A percentile compares a stretch with the other conserved stretches of the same genome.
Evolutionary conservation across 345 rosid species (phyloP).

Genomic region (Lagerstroemia speciosa): DNA sequence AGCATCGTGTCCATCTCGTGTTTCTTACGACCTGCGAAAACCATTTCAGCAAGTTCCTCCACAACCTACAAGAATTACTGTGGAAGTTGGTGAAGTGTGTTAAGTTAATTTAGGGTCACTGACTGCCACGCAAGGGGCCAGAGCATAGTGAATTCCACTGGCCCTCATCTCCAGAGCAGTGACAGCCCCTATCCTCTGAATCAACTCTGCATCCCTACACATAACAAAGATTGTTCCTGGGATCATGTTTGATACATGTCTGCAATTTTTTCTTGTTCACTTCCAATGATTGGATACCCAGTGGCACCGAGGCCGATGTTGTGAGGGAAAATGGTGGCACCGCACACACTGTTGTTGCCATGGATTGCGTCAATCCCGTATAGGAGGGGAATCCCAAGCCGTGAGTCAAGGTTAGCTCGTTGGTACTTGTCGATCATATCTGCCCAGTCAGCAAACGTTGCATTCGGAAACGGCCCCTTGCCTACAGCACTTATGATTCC

Average conservation of each 20-base stretch:
- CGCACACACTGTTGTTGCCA: not conserved
- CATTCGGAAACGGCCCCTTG: conserved; percentile 2
- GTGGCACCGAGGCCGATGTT: conserved; percentile 46
- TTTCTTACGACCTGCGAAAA: not conserved
- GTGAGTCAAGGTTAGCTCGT: conserved; percentile 33
- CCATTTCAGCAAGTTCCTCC: no score
- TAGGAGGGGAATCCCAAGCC: conserved; percentile 67
- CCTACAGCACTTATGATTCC: not conserved
- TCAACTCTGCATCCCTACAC: not conserved
- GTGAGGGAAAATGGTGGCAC: conserved; percentile 26
- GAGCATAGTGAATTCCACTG: not conserved
- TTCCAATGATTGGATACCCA: conserved; percentile 19
- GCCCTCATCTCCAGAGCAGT: not conserved
- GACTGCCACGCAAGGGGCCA: not conserved
- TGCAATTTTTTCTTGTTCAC: not conserved
- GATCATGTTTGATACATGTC: not conserved
- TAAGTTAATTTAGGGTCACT: not conserved
- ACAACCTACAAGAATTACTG: no score
- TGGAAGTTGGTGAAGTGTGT: no score
- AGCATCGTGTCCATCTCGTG: not conserved
- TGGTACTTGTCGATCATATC: conserved; percentile 30
- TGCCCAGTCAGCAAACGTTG: conserved; percentile 32
- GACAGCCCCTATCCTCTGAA: not conserved
- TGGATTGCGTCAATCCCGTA: not conserved
- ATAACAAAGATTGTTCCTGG: not conserved